Conservation (phyloP, 2,329 filamentous ascomycete species). For the Thermoascus crustaceus region DNA sequence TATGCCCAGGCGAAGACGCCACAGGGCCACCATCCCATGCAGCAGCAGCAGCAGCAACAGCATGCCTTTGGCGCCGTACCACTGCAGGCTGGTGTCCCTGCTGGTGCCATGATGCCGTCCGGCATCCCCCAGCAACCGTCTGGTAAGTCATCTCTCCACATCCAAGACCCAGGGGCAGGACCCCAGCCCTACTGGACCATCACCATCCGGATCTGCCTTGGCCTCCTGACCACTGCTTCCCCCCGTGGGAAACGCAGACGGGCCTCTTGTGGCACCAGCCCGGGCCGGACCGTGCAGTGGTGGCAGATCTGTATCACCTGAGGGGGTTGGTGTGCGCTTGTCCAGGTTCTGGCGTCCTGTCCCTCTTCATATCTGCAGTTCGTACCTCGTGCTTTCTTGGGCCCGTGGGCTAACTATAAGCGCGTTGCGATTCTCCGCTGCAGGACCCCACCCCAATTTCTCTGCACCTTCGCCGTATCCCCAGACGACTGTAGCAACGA, state of each 20-base stretch:
- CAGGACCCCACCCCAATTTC: constrained; percentile 30
- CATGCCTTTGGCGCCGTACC: constrained; percentile 29
- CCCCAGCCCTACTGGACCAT: background rate
- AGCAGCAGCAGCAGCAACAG: constrained; percentile 21
- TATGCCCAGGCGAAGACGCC: constrained; percentile 25
- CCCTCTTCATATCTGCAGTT: constrained; percentile 7
- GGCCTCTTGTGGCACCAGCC: background rate
- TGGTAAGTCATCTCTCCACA: constrained; percentile 16
- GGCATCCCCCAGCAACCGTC: constrained; percentile 27
- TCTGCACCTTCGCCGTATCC: constrained; percentile 27
- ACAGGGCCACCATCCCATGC: constrained; percentile 12
- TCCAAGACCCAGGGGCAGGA: background rate
- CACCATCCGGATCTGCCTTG: background rate
- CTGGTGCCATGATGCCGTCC: constrained; percentile 32
- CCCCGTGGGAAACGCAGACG: background rate
- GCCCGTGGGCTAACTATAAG: constrained; percentile 5
- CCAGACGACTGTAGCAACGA: constrained; percentile 17
- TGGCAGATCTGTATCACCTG: background rate
- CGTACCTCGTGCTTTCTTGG: constrained; percentile 6
- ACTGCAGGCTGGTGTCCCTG: constrained; percentile 26
- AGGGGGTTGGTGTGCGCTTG: background rate
- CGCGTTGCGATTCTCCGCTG: constrained; percentile 8
- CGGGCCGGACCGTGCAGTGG: constrained; percentile 1
- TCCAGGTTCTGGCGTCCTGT: constrained; percentile 1
- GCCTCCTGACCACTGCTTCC: background rate